Evolutionary conservation across 371 early-diverging fungal species (phyloP).

Genomic region (Sporodiniella umbellata): DNA sequence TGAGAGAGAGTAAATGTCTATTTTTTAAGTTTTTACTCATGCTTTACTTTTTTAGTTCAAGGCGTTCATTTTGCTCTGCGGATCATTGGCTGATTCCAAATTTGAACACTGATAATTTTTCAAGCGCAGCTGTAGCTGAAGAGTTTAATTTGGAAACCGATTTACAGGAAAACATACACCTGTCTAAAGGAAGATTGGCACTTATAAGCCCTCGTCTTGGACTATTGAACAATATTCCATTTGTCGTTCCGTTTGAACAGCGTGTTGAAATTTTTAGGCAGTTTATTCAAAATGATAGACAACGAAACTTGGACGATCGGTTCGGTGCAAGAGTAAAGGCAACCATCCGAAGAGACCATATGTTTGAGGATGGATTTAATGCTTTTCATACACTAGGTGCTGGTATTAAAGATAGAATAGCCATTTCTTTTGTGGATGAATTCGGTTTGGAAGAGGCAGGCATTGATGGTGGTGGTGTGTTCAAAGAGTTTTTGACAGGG

Average conservation of each 20-base stretch:
- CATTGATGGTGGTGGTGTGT: slow-evolving; percentile 90
- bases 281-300: slow-evolving; percentile 69
- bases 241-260: slow-evolving; percentile 86
- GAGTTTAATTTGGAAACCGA: slow-evolving; percentile 44
- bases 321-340: slow-evolving; percentile 34
- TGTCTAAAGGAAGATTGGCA: slow-evolving; percentile 36
- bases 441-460: slow-evolving; percentile 89
- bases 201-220: slow-evolving; percentile 64
- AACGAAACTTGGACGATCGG: slow-evolving; percentile 23
- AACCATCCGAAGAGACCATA: slow-evolving; percentile 67
- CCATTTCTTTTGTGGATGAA: slow-evolving; percentile 83
- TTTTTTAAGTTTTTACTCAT: background rate
- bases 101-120: slow-evolving; percentile 67
- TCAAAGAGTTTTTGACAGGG: slow-evolving; percentile 79
- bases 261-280: slow-evolving; percentile 85
- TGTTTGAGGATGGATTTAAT: slow-evolving; percentile 88
- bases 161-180: background rate
- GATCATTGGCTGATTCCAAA: slow-evolving; percentile 76
- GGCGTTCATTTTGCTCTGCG: slow-evolving; percentile 63
- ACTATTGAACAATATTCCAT: slow-evolving; percentile 82
- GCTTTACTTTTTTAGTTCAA: slow-evolving; percentile 46
- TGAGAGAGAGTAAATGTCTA: slow-evolving; percentile 70
- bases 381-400: slow-evolving; percentile 58
- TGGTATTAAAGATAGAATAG: slow-evolving; percentile 69
- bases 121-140: slow-evolving; percentile 56